Conservation (phyloP, 192 early-diverging fungal species). For the Bifiguratus adelaidae region DNA sequence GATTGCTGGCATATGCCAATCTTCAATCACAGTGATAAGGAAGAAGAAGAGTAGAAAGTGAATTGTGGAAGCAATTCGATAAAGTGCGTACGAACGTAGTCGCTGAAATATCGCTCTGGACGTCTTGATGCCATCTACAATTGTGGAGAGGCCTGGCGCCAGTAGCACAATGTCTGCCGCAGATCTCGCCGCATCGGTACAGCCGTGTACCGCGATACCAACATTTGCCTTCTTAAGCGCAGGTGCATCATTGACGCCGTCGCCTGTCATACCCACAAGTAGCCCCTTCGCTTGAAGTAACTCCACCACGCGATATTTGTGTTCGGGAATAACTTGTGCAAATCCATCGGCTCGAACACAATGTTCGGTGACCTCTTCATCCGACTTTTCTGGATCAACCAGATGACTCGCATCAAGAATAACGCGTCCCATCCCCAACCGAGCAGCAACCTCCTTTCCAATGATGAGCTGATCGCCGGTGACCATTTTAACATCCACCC, state of each 20-base stretch:
- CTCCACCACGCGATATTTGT: conserved; percentile 91
- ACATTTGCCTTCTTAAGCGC: conserved; percentile 93
- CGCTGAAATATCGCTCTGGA: conserved; percentile 86
- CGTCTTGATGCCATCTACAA: conserved; percentile 74
- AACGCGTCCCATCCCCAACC: conserved; percentile 79
- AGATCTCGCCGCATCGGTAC: conserved; percentile 86
- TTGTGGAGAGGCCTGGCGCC: conserved; percentile 72
- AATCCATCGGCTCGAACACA: conserved; percentile 82
- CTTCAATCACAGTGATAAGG: conserved; percentile 66
- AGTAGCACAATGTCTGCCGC: conserved; percentile 91
- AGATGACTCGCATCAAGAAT: conserved; percentile 79
- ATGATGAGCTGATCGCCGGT: conserved; percentile 86
- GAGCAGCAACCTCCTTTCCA: conserved; percentile 75
- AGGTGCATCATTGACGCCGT: conserved; percentile 94
- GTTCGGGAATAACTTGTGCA: conserved; percentile 91
- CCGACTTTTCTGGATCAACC: conserved; percentile 56
- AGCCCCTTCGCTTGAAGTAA: conserved; percentile 70
- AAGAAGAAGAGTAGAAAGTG: conserved; percentile 93
- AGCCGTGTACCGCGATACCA: conserved; percentile 88
- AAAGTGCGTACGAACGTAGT: conserved; percentile 77
- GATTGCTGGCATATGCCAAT: conserved; percentile 68
- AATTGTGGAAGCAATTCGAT: conserved; percentile 86
- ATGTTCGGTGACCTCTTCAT: conserved; percentile 71
- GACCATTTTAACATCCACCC: conserved; percentile 85
- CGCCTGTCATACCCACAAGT: conserved; percentile 86